phyloP scores from a whole-genome alignment of 2,329 filamentous ascomycete genomes.

The Beauveria sp. region DNA sequence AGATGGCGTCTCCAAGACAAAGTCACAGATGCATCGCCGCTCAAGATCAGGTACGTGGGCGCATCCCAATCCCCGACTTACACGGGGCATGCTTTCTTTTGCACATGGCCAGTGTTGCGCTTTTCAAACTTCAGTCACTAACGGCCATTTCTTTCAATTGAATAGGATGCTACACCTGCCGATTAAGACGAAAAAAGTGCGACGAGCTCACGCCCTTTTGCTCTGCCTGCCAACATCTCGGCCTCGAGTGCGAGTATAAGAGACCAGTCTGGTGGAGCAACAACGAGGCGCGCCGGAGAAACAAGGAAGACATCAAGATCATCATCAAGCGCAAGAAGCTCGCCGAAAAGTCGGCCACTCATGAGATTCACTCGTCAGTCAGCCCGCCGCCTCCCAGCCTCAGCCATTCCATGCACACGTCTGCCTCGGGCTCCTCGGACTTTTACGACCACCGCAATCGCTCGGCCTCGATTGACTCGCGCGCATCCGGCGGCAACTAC shows the following conservation, averaged over 20 bases:
- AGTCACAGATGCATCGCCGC: conserved; percentile 83
- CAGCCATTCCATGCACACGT: conserved; percentile 74
- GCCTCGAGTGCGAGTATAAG: conserved; percentile 91
- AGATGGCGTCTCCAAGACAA: conserved; percentile 53
- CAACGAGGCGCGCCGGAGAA: conserved; percentile 71
- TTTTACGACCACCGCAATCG: conserved; percentile 58
- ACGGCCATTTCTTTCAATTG: background rate
- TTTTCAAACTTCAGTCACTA: too few relatives aligned
- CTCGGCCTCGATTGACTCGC: conserved; percentile 73
- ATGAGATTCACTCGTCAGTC: conserved; percentile 44
- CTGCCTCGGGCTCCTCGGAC: conserved; percentile 61
- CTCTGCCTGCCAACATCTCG: conserved; percentile 64
- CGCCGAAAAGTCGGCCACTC: conserved; percentile 67
- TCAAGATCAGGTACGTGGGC: conserved; percentile 79
- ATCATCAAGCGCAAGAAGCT: conserved; percentile 97
- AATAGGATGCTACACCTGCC: conserved; percentile 60
- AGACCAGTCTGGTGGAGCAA: conserved; percentile 96
- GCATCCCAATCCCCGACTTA: conserved; percentile 20
- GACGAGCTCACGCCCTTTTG: conserved; percentile 57
- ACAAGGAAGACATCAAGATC: conserved; percentile 95
- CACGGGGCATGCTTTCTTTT: conserved; percentile 14
- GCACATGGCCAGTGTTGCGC: background rate
- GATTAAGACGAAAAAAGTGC: conserved; percentile 61
- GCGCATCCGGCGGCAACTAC: conserved; percentile 55
- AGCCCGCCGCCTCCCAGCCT: conserved; percentile 64